phyloP scores from a whole-genome alignment of 2,329 filamentous ascomycete species.

The Dactylellina drechsleri region DNA sequence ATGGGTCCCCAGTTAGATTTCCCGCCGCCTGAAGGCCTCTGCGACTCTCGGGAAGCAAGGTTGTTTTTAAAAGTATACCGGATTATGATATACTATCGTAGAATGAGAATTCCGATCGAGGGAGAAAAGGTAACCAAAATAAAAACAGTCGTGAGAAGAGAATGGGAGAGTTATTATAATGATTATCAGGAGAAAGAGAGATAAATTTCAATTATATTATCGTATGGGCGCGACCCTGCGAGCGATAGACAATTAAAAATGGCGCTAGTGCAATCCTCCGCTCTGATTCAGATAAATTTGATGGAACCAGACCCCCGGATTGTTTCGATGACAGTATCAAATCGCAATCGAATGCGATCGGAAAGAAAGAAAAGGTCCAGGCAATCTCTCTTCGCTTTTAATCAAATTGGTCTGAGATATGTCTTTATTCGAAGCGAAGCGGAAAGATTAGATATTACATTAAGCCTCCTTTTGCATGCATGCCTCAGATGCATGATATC shows the following conservation, averaged over 20 bases:
- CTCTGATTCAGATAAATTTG: conserved; percentile 54
- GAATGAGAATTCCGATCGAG: conserved; percentile 6
- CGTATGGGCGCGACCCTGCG: conserved; percentile 5
- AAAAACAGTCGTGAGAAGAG: not conserved
- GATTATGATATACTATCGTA: not conserved
- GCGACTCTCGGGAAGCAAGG: conserved; percentile 23
- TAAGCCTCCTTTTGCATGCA: conserved; percentile 2
- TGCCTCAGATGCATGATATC: not conserved
- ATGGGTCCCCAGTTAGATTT: conserved; percentile 24
- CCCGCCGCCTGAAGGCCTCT: conserved; percentile 10
- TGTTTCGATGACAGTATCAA: not conserved
- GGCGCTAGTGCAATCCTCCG: conserved; percentile 39
- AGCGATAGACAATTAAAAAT: not conserved
- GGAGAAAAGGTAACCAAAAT: not conserved
- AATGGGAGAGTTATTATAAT: not conserved
- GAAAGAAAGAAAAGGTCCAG: not conserved
- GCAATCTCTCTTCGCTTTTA: not conserved
- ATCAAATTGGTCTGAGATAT: too few species aligned
- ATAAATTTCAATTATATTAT: conserved; percentile 26
- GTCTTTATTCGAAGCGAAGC: conserved; percentile 11
- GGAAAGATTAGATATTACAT: too few species aligned
- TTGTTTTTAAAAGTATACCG: conserved; percentile 20
- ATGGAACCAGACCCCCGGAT: conserved; percentile 16
- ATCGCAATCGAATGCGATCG: conserved; percentile 13
- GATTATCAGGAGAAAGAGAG: conserved; percentile 27